phyloP scores from a whole-genome alignment of 2,329 filamentous ascomycete genomes.

The Elsinoe arachidis region DNA sequence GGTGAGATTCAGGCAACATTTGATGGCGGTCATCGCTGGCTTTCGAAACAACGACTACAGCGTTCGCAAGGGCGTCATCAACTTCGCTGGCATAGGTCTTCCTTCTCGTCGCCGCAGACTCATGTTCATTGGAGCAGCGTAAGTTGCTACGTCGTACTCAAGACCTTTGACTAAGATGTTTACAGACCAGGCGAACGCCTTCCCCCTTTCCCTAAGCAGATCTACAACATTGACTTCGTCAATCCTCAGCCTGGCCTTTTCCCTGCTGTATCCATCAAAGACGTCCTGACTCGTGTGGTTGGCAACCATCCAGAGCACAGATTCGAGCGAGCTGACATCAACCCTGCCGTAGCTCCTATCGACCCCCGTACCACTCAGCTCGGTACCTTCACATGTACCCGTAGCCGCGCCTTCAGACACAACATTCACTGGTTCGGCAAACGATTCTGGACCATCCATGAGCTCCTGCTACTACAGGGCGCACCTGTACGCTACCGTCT shows the following conservation, averaged over 20 bases:
- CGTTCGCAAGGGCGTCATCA: constrained; percentile 57
- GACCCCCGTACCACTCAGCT: constrained; percentile 45
- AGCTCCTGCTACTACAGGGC: constrained; percentile 60
- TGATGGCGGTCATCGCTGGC: constrained; percentile 52
- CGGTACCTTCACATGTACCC: constrained; percentile 13
- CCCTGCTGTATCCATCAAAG: neutral
- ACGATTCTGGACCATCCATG: constrained; percentile 56
- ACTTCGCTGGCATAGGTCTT: constrained; percentile 42
- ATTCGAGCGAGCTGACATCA: neutral
- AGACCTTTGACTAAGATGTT: neutral
- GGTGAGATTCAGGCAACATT: constrained; percentile 44
- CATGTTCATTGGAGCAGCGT: constrained; percentile 47
- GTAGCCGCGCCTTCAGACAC: constrained; percentile 36
- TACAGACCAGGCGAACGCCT: constrained; percentile 59
- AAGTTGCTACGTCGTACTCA: constrained; percentile 20
- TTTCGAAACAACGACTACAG: constrained; percentile 61
- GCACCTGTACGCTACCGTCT: constrained; percentile 59
- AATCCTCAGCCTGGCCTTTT: neutral
- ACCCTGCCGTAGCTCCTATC: neutral
- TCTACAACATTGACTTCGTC: neutral
- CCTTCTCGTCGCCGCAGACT: constrained; percentile 41
- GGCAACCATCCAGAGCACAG: neutral
- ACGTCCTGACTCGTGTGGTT: neutral
- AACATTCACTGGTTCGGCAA: constrained; percentile 58
- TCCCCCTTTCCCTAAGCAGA: constrained; percentile 50